Base-by-base conservation (phyloP, 2,329 filamentous ascomycete species). In the Sclerotinia glacialis region DNA sequence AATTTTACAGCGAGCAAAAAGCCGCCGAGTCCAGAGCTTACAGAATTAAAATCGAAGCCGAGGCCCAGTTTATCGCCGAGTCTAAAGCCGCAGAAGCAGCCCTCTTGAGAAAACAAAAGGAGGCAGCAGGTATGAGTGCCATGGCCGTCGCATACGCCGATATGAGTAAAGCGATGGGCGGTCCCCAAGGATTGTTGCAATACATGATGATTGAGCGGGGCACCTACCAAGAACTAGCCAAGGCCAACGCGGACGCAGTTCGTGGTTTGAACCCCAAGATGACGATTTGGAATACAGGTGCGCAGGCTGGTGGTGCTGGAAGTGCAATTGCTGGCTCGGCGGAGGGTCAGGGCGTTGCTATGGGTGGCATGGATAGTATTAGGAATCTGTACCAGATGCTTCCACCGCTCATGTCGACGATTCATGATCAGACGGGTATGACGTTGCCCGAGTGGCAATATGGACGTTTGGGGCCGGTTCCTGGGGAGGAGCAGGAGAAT, bases 361-460 rank as follows among this genome's bases (percentile, higher is more conserved):
- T 84, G 65, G 88, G 91, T 67, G 78, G 83, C 11, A 80, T 83
- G 31, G 85, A 84, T 1, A 83, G 89, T 5, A 89, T 95, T 79
- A 83, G 91, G 71, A 93, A 94, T 72, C 83, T 67, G 47, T 93
- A 95, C 80, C 92, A 95, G 81, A 90, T 88, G 76, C 80, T 96
- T 69, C 92, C 92, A 46, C 92, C 92, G 6, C 82, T 96, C 26
- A 88, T 96, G 80, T 87, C 85, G 12, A 96, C 92, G 0, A 94
- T 96, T 74, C 89, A 95, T 72, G 92, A 96, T 68, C 92, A 96
- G 81, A 96, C 92, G 0, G 92, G 92, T 0, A 93, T 96, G 74
- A 83, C 84, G 0, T 86, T 93, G 8, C 92, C 92, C 1, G 85
- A 85, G 73, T 96, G 92, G 92, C 85, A 88, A 76, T 87, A 87